Base-by-base conservation (phyloP, 805 yeast species). In the Lipomyces sp. region DNA sequence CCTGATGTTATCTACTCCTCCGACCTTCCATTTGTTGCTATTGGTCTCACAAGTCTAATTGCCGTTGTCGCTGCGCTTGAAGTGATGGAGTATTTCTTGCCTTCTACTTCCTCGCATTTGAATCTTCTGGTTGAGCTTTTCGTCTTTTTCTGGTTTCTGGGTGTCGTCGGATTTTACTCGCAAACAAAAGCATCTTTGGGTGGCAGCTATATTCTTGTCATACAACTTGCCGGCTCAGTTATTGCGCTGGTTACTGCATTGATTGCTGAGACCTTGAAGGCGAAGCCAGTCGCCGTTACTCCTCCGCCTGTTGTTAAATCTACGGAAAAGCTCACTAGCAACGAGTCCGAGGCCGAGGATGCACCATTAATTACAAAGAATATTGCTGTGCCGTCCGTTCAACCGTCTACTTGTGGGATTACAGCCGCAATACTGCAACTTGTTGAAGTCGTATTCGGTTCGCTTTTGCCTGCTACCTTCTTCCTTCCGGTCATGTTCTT, bases 1-100 rank as follows among this genome's bases (percentile, higher is more conserved):
- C 43, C 44, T 7, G 47, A 35, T 13, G 36, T 45, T 21, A 43
- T 55, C 19, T 50, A 55, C 34, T 36, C 56, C 5, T 47, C 59
- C 7, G 56, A 55, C 24, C 18, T 29, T 26, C 58, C 58, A 10
- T 18, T 46, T 14, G n/a, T 53, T 11, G 16, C 47, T 2, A 53
- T 53, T 22, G 31, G 22, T n/a, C 32, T 22, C 13, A 23, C 32
- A 11, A 32, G 45, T 18, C 23, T 46, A 5, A 16, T 45, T n/a
- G 34, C 43, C 13, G 32, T 48, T 7, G n/a, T 34, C 6, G 11
- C 39, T 10, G 14, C 40, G 31, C 39, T 51, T 6, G 33, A 35
- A 4, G 11, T 45, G n/a, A 35, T 42, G 11, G 43, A 53, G 14
- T n/a, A 11, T 8, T 19, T 38, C 21, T 31, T 21, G 16, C 57